These are phyloP conservation scores for Dipodascopsis uninucleata DNA, from an alignment of 805 yeast species.

Conservation along the genomic window DNA sequence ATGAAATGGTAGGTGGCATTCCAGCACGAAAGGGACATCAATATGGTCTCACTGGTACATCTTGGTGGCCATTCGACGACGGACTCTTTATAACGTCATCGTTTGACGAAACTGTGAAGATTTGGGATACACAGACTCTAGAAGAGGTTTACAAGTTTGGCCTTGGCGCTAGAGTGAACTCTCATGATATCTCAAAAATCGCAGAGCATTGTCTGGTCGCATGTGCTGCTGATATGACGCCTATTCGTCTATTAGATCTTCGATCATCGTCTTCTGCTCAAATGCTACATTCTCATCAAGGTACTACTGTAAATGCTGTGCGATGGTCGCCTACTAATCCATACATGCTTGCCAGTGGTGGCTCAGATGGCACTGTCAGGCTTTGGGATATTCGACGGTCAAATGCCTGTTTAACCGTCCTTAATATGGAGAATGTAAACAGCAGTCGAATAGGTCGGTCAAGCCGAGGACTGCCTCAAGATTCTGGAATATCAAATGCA, in stretches of 20 bases:
- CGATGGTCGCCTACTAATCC: conserved; percentile 72
- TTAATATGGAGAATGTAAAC: conserved; percentile 48
- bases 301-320: conserved; percentile 45
- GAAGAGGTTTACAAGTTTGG: conserved; percentile 65
- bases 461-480: conserved; percentile 7
- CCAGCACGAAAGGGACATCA: conserved; percentile 45
- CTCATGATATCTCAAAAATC: conserved; percentile 54
- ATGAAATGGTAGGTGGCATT: conserved; percentile 25
- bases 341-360: conserved; percentile 70
- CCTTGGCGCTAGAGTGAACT: conserved; percentile 58
- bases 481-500: no score
- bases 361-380: conserved; percentile 72
- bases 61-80: conserved; percentile 78
- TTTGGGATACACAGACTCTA: conserved; percentile 75
- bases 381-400: conserved; percentile 83
- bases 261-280: conserved; percentile 26
- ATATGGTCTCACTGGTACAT: conserved; percentile 79
- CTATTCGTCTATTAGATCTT: conserved; percentile 48
- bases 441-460: conserved; percentile 19
- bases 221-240: conserved; percentile 66
- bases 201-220: conserved; percentile 56
- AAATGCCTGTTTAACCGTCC: conserved; percentile 55
- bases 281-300: conserved; percentile 23
- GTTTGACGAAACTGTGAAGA: conserved; percentile 67
- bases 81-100: conserved; percentile 84